Evolutionary conservation across 177 flowering plant genomes (phyloP).

Genomic region (Vitis hybrid): DNA sequence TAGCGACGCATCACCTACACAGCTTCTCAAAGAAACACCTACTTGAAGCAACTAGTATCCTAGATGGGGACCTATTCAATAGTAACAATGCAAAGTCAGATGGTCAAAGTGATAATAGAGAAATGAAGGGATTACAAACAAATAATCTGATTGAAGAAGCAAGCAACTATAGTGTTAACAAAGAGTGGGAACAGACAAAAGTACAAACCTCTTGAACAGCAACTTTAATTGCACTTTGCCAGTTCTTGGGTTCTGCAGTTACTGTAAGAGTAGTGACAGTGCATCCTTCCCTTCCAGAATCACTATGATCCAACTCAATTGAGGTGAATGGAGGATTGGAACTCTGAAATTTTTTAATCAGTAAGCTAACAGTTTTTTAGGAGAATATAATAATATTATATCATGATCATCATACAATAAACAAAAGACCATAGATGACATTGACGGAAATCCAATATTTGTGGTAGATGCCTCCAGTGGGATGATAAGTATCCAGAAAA

Average conservation of each 20-base stretch:
- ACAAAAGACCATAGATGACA: neutral
- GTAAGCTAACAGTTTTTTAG: slow-evolving; percentile 13
- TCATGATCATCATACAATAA: slow-evolving; percentile 1
- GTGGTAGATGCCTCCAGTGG: no score
- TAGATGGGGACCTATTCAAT: neutral
- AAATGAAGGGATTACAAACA: neutral
- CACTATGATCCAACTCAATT: slow-evolving; percentile 97
- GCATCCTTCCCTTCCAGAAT: slow-evolving; percentile 99
- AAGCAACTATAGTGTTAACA: neutral
- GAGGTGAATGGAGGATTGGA: slow-evolving; percentile 98
- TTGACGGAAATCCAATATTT: neutral
- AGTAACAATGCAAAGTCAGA: neutral
- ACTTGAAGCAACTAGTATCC: no score
- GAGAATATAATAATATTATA: neutral
- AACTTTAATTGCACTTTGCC: slow-evolving; percentile 91
- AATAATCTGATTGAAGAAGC: neutral
- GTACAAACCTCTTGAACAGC: slow-evolving; percentile 91
- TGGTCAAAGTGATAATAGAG: no score
- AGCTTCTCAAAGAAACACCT: no score
- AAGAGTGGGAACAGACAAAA: slow-evolving; percentile 3
- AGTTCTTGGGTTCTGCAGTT: slow-evolving; percentile 93
- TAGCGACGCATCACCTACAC: no score
- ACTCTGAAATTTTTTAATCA: slow-evolving; percentile 53
- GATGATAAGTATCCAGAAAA: no score
- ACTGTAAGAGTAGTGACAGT: slow-evolving; percentile 98